Base-by-base conservation (phyloP, 306 rosid genomes). In the Echinosophora koreensis region DNA sequence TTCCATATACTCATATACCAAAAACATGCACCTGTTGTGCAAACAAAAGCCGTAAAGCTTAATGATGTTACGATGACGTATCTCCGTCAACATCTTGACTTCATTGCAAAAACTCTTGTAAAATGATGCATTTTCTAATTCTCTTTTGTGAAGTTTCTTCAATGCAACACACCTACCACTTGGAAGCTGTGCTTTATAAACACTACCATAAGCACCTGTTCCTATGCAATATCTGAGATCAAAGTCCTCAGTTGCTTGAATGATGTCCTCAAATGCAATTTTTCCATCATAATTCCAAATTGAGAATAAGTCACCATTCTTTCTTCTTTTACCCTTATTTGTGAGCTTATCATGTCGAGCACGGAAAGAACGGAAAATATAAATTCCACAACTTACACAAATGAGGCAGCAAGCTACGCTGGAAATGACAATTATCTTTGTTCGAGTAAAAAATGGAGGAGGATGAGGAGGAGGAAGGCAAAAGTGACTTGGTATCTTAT, bases 251-350 rank as follows among this genome's bases (percentile, higher is more conserved):
- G 82, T 69, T 27, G 82, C 77, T 10, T 69, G 16, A 14, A 59
- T 49, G 30, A 78, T 69, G 52, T 78, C 82, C 10, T 78, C 64
- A 78, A 46, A 78, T 58, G 82, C 82, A 17, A 78, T 78, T n/a
- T 69, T 78, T 8, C 77, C 77, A 22, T 69, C 82, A 59, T 59
- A 78, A 32, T 78, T 78, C 75, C 74, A 77, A 9, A 78, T 46
- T 16, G 76, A 78, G 7, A 78, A 41, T 5, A 78, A 15, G 18
- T 79, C 65, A n/a, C 83, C 83, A 38, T 50, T 70, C 58, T 60
- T 79, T 38, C 30, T 28, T 30, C 3, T 14, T 50, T 16, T 41
- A 39, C 18, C 57, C 57, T 50, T 11, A 16, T 0, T 16, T 68
- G 5, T 47, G 1, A 5, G 7, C 44, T 34, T 44, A 17, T 32